Conservation (phyloP, 768 basidiomycete genomes). For the Tephrocybe sp. region DNA sequence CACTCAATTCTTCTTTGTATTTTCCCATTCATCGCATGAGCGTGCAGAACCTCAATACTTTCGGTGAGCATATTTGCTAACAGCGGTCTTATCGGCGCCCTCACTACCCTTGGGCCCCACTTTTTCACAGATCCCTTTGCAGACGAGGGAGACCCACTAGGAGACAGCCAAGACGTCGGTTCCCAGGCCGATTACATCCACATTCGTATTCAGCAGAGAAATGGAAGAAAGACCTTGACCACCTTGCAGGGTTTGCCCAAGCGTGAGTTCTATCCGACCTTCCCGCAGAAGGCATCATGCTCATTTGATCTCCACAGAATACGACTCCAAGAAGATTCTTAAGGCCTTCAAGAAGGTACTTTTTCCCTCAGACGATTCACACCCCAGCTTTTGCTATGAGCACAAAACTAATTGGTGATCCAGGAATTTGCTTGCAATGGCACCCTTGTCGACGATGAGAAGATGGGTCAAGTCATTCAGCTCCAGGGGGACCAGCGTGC, state of each 20-base stretch:
- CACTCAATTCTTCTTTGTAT: constrained; percentile 46
- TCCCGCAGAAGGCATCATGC: constrained; percentile 1
- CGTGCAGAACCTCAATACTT: constrained; percentile 88
- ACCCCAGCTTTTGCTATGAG: no score
- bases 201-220: constrained; percentile 98
- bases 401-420: no score
- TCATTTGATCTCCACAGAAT: constrained; percentile 53
- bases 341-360: constrained; percentile 98
- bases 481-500: constrained; percentile 96
- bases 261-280: constrained; percentile 46
- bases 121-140: constrained; percentile 83
- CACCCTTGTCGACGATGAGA: constrained; percentile 91
- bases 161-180: constrained; percentile 71
- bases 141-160: constrained; percentile 88
- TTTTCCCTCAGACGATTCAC: constrained; percentile 10
- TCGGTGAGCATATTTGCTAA: constrained; percentile 50
- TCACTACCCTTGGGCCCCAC: constrained; percentile 5
- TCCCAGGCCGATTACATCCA: constrained; percentile 86
- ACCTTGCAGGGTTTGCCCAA: constrained; percentile 95
- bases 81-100: constrained; percentile 18
- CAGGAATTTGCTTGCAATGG: constrained; percentile 99
- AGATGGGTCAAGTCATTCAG: constrained; percentile 96
- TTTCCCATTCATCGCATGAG: constrained; percentile 77
- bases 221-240: constrained; percentile 98
- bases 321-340: constrained; percentile 96